These are phyloP conservation scores for Barnettozyma botsteinii DNA, from an alignment of 805 yeast genomes.

Conservation along the genomic window DNA sequence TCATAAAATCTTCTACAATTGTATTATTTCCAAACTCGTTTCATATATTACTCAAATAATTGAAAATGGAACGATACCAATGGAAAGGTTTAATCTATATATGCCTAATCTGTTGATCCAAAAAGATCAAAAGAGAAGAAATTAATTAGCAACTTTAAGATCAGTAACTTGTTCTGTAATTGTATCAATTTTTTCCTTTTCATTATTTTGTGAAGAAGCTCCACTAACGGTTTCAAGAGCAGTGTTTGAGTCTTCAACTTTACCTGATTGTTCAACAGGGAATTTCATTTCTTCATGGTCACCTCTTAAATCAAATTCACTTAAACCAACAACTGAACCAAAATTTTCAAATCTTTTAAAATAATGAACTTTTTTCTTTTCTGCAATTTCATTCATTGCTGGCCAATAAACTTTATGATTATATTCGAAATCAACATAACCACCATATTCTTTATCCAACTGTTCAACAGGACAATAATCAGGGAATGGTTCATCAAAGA, in stretches of 20 bases:
- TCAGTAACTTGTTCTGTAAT: slow-evolving; percentile 4
- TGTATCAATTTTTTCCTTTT: slow-evolving; percentile 1
- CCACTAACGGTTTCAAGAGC: too few relatives aligned
- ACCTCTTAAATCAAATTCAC: slow-evolving; percentile 75
- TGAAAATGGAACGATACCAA: too few relatives aligned
- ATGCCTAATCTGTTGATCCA: too few relatives aligned
- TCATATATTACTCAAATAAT: too few relatives aligned
- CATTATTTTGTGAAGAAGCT: too few relatives aligned
- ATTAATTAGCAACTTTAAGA: slow-evolving; percentile 6
- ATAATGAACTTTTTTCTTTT: slow-evolving; percentile 54
- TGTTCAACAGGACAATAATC: slow-evolving; percentile 78
- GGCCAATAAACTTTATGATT: slow-evolving; percentile 79
- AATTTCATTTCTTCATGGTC: slow-evolving; percentile 12
- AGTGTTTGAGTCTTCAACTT: neutral
- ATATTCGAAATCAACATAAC: slow-evolving; percentile 78
- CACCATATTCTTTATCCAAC: slow-evolving; percentile 81
- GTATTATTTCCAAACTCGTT: too few relatives aligned
- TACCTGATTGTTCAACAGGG: slow-evolving; percentile 13
- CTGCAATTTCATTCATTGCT: slow-evolving; percentile 54
- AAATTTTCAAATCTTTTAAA: slow-evolving; percentile 62
- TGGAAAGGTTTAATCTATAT: neutral
- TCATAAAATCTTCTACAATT: too few relatives aligned
- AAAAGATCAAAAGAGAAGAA: neutral
- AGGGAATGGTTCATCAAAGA: slow-evolving; percentile 83
- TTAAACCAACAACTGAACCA: slow-evolving; percentile 69